These are phyloP conservation scores for Naganishia sp. DNA, from an alignment of 1,284 basidiomycete genomes.

Conservation along the genomic window DNA sequence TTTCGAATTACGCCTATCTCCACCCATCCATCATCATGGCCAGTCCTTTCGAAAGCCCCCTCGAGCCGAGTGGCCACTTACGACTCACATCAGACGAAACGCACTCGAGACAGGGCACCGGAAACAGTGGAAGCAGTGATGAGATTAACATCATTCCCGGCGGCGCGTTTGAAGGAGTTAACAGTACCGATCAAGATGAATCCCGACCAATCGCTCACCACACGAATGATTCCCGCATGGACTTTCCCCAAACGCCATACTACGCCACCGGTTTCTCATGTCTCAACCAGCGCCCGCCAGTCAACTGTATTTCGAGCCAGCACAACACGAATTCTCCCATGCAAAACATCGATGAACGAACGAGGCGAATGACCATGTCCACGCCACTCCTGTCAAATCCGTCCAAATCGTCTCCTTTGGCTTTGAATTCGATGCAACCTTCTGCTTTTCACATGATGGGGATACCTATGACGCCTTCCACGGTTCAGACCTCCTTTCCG, in stretches of 20 bases:
- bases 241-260: slow-evolving; percentile 3
- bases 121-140: slow-evolving; percentile 4
- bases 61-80: neutral
- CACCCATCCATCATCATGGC: neutral
- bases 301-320: neutral
- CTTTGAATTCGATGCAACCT: slow-evolving; percentile 4
- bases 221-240: neutral
- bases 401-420: neutral
- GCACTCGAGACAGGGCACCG: neutral
- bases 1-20: neutral
- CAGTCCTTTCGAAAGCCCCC: neutral
- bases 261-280: neutral
- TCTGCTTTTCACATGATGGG: slow-evolving; percentile 2
- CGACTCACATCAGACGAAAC: neutral
- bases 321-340: slow-evolving; percentile 2
- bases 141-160: slow-evolving; percentile 23
- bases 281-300: neutral
- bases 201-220: neutral
- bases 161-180: slow-evolving; percentile 19
- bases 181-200: neutral
- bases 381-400: neutral
- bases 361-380: slow-evolving; percentile 8
- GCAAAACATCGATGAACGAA: slow-evolving; percentile 1
- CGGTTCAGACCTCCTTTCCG: neutral
- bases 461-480: neutral